Conservation (phyloP, 768 basidiomycete species). For the Psilocybe cubensis region DNA sequence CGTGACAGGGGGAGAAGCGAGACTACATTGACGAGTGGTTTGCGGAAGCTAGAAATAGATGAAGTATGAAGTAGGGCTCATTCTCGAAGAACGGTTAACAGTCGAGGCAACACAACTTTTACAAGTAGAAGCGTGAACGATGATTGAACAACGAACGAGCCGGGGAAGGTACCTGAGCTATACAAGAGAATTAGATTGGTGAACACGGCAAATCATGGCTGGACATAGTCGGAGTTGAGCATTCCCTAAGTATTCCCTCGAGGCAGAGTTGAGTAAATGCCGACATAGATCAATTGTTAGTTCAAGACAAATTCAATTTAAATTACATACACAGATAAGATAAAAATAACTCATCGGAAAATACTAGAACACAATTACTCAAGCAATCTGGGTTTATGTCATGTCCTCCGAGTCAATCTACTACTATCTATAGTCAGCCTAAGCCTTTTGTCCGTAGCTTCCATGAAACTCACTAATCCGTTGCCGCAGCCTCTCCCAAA, state of each 20-base stretch:
- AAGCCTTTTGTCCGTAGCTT: not conserved
- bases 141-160: not conserved
- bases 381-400: not conserved
- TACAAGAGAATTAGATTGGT: no score
- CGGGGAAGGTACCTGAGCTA: no score
- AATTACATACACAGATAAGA: not conserved
- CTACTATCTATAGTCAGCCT: not conserved
- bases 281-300: constrained; percentile 8
- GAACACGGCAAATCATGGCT: no score
- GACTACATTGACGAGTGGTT: not conserved
- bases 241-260: not conserved
- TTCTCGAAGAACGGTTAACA: no score
- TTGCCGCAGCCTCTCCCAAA: constrained; percentile 68
- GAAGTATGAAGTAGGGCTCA: not conserved
- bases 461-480: constrained; percentile 53
- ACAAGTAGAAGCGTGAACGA: no score
- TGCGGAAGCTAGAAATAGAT: not conserved
- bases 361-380: not conserved
- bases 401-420: not conserved
- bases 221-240: no score
- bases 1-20: not conserved
- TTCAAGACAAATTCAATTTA: not conserved
- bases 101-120: no score
- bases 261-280: not conserved
- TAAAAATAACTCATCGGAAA: constrained; percentile 1